phyloP scores from a whole-genome alignment of 2,329 filamentous ascomycete species.

The Hyphodiscus sp. region DNA sequence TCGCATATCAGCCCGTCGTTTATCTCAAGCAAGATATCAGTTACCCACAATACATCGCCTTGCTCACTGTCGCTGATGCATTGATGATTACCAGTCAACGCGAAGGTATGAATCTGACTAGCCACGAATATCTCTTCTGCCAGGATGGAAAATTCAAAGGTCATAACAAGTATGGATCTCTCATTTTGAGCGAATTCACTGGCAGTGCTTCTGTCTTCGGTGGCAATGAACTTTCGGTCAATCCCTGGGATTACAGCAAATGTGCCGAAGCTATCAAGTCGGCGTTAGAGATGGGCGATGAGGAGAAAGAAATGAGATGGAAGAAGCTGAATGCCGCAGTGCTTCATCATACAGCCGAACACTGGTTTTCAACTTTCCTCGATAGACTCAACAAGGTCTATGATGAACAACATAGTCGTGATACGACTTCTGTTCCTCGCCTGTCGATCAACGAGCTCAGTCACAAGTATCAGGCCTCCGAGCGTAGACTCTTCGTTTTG shows the following conservation, averaged over 20 bases:
- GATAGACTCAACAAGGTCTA: slow-evolving; percentile 67
- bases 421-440: slow-evolving; percentile 80
- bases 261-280: slow-evolving; percentile 80
- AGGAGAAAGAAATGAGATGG: slow-evolving; percentile 72
- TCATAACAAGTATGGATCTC: slow-evolving; percentile 74
- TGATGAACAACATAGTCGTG: slow-evolving; percentile 76
- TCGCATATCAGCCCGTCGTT: slow-evolving; percentile 87
- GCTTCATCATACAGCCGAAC: slow-evolving; percentile 72
- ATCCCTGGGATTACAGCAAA: slow-evolving; percentile 90
- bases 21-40: slow-evolving; percentile 94
- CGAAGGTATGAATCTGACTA: slow-evolving; percentile 95
- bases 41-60: slow-evolving; percentile 86
- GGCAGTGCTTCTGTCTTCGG: slow-evolving; percentile 83
- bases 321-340: slow-evolving; percentile 66
- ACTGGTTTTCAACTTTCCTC: slow-evolving; percentile 78
- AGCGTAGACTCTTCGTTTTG: slow-evolving; percentile 74
- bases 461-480: slow-evolving; percentile 58
- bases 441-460: slow-evolving; percentile 62
- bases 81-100: slow-evolving; percentile 93
- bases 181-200: slow-evolving; percentile 93
- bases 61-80: slow-evolving; percentile 83
- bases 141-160: slow-evolving; percentile 71
- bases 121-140: slow-evolving; percentile 88
- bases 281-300: slow-evolving; percentile 71
- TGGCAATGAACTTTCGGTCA: slow-evolving; percentile 75